Conservation (phyloP, 441 rosid genomes). For the Euphorbia neoarborescens region DNA sequence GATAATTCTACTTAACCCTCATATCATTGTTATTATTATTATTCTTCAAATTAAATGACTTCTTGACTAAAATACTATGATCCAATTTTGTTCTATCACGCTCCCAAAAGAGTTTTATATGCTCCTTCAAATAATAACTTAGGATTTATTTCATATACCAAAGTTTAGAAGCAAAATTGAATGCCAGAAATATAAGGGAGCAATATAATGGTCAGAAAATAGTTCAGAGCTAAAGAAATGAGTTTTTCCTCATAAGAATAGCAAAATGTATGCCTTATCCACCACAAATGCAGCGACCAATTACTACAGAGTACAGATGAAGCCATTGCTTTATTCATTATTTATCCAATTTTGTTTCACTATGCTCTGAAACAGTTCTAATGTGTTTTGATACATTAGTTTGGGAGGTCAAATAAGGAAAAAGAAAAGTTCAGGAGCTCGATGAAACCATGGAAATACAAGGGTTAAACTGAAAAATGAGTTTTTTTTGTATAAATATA, state of each 20-base stretch:
- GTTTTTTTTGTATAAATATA: background rate
- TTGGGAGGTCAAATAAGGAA: background rate
- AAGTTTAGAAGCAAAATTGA: too few relatives aligned
- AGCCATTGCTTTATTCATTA: background rate
- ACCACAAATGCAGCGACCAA: background rate
- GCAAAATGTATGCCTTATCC: too few relatives aligned
- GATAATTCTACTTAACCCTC: background rate
- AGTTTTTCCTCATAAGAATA: background rate
- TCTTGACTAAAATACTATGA: background rate
- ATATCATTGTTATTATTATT: background rate
- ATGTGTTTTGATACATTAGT: background rate
- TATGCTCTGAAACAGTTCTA: background rate
- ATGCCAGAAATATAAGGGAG: background rate
- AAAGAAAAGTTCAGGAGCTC: background rate
- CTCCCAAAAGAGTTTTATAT: background rate
- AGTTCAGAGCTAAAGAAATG: background rate
- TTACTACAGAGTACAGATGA: too few relatives aligned
- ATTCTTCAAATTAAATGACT: background rate
- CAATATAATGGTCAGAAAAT: background rate
- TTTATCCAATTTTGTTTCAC: background rate
- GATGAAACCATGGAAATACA: background rate
- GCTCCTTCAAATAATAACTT: too few relatives aligned
- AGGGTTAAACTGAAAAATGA: background rate
- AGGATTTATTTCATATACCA: too few relatives aligned
- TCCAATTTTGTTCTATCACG: background rate